Evolutionary conservation across 2,329 filamentous ascomycete species (phyloP).

Genomic region (Rhinocladiella mackenziei): DNA sequence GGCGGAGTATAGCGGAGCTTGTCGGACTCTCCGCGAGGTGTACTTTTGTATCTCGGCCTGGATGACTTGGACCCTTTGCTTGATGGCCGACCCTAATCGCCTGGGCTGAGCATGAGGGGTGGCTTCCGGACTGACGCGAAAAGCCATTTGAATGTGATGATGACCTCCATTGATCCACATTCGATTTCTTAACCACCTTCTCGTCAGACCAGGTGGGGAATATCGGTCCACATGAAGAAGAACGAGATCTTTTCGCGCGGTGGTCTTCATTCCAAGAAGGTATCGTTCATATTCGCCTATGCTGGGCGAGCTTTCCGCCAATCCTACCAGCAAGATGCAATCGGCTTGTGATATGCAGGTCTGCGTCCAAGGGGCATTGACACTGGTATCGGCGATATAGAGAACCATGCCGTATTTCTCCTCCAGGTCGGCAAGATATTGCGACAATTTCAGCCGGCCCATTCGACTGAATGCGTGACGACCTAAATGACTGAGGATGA

Average conservation of each 20-base stretch:
- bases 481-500: constrained; percentile 89
- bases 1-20: constrained; percentile 82
- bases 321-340: constrained; percentile 85
- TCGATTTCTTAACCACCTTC: constrained; percentile 85
- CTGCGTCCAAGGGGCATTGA: constrained; percentile 97
- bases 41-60: constrained; percentile 99
- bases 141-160: constrained; percentile 95
- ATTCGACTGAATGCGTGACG: constrained; percentile 96
- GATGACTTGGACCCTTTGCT: constrained; percentile 86
- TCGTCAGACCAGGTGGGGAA: constrained; percentile 75
- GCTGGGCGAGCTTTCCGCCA: constrained; percentile 82
- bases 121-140: constrained; percentile 70
- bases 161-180: constrained; percentile 98
- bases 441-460: constrained; percentile 91
- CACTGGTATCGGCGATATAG: constrained; percentile 93
- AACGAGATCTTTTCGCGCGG: constrained; percentile 86
- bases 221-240: constrained; percentile 85
- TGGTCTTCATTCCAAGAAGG: constrained; percentile 94
- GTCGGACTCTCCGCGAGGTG: constrained; percentile 85
- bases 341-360: constrained; percentile 97
- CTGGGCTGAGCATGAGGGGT: constrained; percentile 66
- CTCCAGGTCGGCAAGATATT: constrained; percentile 93
- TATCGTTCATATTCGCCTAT: constrained; percentile 98
- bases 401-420: constrained; percentile 95
- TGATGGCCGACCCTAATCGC: constrained; percentile 77